Evolutionary conservation across 768 basidiomycete species (phyloP), one percentile per base, ranked within the genome.

Genomic region (Xerocomus brunneocitrinus): DNA sequence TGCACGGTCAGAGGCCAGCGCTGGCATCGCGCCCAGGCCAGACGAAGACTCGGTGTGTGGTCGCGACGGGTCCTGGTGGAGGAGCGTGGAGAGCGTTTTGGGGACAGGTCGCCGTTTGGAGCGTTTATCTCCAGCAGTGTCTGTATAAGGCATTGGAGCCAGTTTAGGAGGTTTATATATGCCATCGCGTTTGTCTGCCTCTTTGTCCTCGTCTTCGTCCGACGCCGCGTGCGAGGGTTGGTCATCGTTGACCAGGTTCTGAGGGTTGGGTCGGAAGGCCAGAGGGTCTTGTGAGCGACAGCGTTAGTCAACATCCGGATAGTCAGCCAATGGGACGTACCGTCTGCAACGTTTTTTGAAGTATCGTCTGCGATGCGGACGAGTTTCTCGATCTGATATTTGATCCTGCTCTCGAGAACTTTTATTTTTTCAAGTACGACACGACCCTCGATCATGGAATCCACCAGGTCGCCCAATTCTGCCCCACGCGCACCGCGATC

Each of bases 381-480:
- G 16, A 99, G 81, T 67, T 98, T 98, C 60, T 98, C 93, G 62
- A 99, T 91, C 67, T 98, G 97, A 68, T 99, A 98, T 45, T 80
- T 83, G 79, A 99, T 88, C 64, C 89, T 85, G 49, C 77, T 76
- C 70, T 98, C 95, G 24, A 99, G 77, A 0, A 82, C 78, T 54
- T 87, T 86, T 45, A 88, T 78, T 73, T 97, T 98, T 66, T 99
- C 97, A 42, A 98, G 79, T 8, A 91, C 82, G 41, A 94, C 74
- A 12, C 93, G 82, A 19, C 80, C 78, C 64, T 95, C 84, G 31
- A 95, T 78, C 75, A 92, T 79, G 1, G 82, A 80, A 61, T 90
- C 87, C 7, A 93, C 84, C 6, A 91, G 62, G 67, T 95, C 91
- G 3, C 91, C 91, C 0, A 78, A 66, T n/a, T 70, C 75, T 6